Percentiles rank a stretch among this genome's conserved stretches.
phyloP scores from a whole-genome alignment of 257 asterid species.

The Solanum megistacrolobum region DNA sequence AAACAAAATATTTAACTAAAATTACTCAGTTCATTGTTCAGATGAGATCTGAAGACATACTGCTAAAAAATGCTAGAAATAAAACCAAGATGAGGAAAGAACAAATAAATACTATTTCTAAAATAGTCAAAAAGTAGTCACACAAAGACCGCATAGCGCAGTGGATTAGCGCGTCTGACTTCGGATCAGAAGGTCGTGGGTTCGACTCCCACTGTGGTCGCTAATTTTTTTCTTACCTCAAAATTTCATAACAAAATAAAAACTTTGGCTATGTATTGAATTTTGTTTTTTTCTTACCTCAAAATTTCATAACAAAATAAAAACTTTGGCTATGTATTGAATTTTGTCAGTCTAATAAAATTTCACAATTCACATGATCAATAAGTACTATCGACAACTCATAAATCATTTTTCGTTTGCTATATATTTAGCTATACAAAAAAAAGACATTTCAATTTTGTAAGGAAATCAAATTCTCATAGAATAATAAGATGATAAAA shows the following conservation, averaged over 20 bases:
- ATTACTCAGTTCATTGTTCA: neutral
- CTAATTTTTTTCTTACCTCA: no score
- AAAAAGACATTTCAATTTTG: neutral
- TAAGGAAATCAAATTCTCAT: no score
- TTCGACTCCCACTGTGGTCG: conserved; percentile 99
- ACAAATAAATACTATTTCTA: accelerated
- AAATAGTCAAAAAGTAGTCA: neutral
- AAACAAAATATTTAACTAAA: no score
- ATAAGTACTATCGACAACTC: no score
- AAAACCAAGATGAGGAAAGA: neutral
- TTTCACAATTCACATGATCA: no score
- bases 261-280: no score
- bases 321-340: no score
- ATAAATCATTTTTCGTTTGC: no score
- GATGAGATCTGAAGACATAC: neutral
- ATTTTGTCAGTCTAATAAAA: neutral
- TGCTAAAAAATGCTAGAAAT: neutral
- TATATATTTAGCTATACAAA: no score
- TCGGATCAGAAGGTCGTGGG: conserved; percentile 99
- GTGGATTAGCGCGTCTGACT: conserved; percentile 99
- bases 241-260: no score
- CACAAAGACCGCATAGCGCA: conserved; percentile 92
- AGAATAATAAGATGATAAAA: neutral
- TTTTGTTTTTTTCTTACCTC: no score
- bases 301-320: no score